Base-by-base conservation (phyloP, 306 rosid genomes). In the Fragaria iinumae region DNA sequence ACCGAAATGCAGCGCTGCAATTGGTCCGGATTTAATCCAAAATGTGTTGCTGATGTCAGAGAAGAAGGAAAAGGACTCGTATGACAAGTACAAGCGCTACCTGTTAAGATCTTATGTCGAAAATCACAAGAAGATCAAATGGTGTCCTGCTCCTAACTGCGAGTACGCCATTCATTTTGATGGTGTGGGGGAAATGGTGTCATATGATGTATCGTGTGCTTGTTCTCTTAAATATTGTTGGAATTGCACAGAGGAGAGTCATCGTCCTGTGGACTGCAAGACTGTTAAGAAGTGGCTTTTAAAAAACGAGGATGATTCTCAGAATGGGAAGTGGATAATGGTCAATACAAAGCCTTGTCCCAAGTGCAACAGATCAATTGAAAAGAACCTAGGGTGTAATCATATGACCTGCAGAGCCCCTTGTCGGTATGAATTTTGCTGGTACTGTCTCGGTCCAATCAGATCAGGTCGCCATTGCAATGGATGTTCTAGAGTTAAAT, bases 71-170 rank as follows among this genome's bases (percentile, higher is more conserved):
- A 50, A 50, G 56, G 21, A 1, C 8, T 16, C 17, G 9, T 10
- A 71, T 32, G 62, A 17, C 3, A 27, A 36, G 74, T 49, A 32
- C 43, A 71, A 70, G 74, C 25, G 20, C 16, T 49, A 47, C 25
- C 43, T 70, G 11, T 3, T 70, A 9, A 70, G 74, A 16, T 70
- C 74, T 25, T 70, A 70, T 47, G 59, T 70, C 8, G 60, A 47
- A 48, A 41, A 50, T 2, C 44, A 20, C 11, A 49, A 9, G 62
- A 11, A 49, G 62, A 71, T 71, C 60, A 71, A 71, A 17, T 70
- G 74, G 74, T 47, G 74, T 29, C 74, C 74, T 47, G 44, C 74
- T 16, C 74, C 60, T n/a, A 29, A 48, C 8, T 70, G 74, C 32
- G 8, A 48, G 4, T 48, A 29, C 25, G 60, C 74, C 3, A 3